phyloP scores from a whole-genome alignment of 225 moss, liverwort and hornwort species.

The Marchantia polymorpha region DNA sequence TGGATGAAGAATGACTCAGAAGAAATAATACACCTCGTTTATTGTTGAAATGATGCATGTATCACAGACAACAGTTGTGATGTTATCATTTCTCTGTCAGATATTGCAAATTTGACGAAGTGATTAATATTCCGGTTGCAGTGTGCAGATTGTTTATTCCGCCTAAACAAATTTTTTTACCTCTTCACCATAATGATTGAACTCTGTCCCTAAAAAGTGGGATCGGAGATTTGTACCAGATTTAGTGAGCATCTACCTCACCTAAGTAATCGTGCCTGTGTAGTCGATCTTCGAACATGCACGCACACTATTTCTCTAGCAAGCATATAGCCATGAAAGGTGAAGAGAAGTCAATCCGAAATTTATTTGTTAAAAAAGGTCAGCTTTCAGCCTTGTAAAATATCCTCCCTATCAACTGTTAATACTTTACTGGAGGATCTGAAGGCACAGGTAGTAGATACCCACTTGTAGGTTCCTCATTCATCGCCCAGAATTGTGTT shows the following conservation, averaged over 20 bases:
- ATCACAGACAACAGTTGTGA: not conserved
- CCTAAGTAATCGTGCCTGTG: constrained; percentile 24
- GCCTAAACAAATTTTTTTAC: constrained; percentile 36
- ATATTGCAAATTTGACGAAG: not conserved
- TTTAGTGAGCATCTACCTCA: constrained; percentile 25
- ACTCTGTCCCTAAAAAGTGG: constrained; percentile 37
- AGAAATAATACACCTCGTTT: not conserved
- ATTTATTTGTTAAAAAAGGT: constrained; percentile 26
- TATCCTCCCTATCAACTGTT: constrained; percentile 20
- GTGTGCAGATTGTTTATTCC: constrained; percentile 39
- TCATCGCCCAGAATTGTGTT: constrained; percentile 16
- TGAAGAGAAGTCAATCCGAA: constrained; percentile 29
- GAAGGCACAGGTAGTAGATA: constrained; percentile 28
- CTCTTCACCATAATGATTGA: constrained; percentile 40
- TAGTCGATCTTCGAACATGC: constrained; percentile 26
- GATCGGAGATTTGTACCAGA: constrained; percentile 34
- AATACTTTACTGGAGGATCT: constrained; percentile 26
- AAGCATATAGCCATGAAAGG: constrained; percentile 24
- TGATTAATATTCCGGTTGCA: not conserved
- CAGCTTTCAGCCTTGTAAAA: constrained; percentile 25
- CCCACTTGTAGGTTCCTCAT: constrained; percentile 20
- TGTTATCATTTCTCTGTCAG: not conserved
- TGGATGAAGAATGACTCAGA: not conserved
- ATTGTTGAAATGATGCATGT: not conserved
- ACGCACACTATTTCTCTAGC: constrained; percentile 14